phyloP scores from a whole-genome alignment of 805 yeast genomes.

The Myxozyma nipponensis region DNA sequence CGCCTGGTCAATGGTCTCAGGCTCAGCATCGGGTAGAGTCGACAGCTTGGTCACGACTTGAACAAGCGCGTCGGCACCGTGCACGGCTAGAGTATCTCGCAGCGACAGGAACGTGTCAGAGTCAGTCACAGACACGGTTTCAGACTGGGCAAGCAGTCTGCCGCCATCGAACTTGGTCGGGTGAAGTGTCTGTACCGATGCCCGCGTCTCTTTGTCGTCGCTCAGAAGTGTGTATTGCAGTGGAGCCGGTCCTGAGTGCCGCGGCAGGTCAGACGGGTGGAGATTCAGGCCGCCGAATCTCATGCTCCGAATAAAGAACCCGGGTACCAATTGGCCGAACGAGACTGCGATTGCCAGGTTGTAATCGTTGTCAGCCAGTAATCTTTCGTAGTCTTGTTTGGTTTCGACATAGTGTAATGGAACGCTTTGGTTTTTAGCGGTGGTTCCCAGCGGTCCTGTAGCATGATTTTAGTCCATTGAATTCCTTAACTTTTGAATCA shows the following conservation, averaged over 20 bases:
- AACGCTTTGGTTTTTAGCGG: conserved; percentile 29
- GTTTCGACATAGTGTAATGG: conserved; percentile 52
- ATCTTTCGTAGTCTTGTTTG: conserved; percentile 37
- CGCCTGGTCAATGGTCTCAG: neutral
- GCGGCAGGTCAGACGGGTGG: conserved; percentile 87
- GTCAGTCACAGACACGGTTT: conserved; percentile 40
- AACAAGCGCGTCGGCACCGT: conserved; percentile 60
- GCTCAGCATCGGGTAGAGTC: neutral
- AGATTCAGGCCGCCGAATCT: conserved; percentile 76
- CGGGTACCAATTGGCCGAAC: conserved; percentile 79
- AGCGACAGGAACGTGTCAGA: conserved; percentile 48
- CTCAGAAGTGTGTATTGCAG: conserved; percentile 73
- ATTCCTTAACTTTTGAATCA: neutral
- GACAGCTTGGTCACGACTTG: conserved; percentile 41
- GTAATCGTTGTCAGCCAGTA: conserved; percentile 36
- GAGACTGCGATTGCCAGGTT: conserved; percentile 87
- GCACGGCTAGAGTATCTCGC: conserved; percentile 48
- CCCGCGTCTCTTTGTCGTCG: conserved; percentile 65
- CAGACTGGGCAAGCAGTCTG: conserved; percentile 56
- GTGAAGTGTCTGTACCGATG: conserved; percentile 83
- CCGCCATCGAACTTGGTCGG: conserved; percentile 86
- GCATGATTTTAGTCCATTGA: neutral
- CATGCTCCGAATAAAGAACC: conserved; percentile 46
- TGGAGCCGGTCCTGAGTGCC: conserved; percentile 84
- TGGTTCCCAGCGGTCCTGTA: conserved; percentile 15